Conservation (phyloP, 371 early-diverging fungal genomes). For the Furculomyces boomerangus region DNA sequence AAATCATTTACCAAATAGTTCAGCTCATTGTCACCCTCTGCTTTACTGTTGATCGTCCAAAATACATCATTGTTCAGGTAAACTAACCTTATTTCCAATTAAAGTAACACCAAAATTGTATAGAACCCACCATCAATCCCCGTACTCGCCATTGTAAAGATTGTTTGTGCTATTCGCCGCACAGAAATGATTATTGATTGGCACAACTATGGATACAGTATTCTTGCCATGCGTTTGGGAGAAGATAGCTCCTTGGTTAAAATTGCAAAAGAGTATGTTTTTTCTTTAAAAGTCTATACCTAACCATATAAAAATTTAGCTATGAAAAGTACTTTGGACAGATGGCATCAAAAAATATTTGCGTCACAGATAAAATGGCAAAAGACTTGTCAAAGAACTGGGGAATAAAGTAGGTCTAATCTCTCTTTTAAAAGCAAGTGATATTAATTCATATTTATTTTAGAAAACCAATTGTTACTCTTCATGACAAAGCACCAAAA, state of each 20-base stretch:
- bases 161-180: conserved; percentile 36
- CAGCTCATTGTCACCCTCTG: conserved; percentile 21
- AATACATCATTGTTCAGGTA: conserved; percentile 74
- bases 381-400: conserved; percentile 37
- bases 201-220: conserved; percentile 91
- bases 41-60: conserved; percentile 25
- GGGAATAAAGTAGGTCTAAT: conserved; percentile 26
- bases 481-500: conserved; percentile 52
- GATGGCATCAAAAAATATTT: conserved; percentile 59
- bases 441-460: conserved; percentile 21
- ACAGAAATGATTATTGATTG: conserved; percentile 77
- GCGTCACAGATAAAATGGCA: conserved; percentile 77
- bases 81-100: not conserved
- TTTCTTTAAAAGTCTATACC: not conserved
- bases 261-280: not conserved
- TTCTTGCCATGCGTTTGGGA: conserved; percentile 60
- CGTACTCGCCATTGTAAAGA: conserved; percentile 54
- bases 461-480: conserved; percentile 21
- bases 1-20: conserved; percentile 27
- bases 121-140: conserved; percentile 95
- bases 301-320: conserved; percentile 14
- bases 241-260: not conserved
- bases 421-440: conserved; percentile 33
- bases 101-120: not conserved
- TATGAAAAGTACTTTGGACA: conserved; percentile 59